Conservation (phyloP, 805 yeast genomes). For the Candida khao-thaluensis region DNA sequence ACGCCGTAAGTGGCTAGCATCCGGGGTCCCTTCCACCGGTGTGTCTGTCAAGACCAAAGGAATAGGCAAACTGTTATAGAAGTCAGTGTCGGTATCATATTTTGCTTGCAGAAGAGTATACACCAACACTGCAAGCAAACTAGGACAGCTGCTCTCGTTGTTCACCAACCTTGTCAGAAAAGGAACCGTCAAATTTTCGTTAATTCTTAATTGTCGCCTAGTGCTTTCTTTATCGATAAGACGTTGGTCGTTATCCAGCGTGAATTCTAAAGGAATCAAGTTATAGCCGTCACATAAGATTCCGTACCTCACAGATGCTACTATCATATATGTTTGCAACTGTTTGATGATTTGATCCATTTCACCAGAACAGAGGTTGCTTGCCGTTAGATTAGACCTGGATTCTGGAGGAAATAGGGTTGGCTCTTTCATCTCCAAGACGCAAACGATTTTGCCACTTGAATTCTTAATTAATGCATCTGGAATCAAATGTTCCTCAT, state of each 20-base stretch:
- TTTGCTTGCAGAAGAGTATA: background rate
- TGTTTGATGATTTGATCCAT: background rate
- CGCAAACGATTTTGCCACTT: background rate
- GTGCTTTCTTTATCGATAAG: too few species aligned
- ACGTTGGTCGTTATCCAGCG: too few species aligned
- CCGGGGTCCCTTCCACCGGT: background rate
- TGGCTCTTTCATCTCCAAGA: background rate
- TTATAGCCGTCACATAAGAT: background rate
- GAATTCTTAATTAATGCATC: background rate
- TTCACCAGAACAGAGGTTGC: background rate
- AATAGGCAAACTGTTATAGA: background rate
- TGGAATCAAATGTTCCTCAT: too few species aligned
- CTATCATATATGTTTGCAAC: constrained; percentile 3
- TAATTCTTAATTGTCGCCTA: too few species aligned
- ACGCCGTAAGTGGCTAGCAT: too few species aligned
- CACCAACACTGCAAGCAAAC: too few species aligned
- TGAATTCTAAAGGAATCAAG: background rate
- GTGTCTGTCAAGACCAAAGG: background rate
- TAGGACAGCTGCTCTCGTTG: too few species aligned
- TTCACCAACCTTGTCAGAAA: background rate
- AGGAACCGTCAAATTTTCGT: too few species aligned
- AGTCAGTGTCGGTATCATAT: background rate
- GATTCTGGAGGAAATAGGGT: background rate
- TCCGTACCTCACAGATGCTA: constrained; percentile 1
- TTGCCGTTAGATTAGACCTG: background rate